Base-by-base conservation (phyloP, 768 basidiomycete genomes). In the Saitozyma podzolica region DNA sequence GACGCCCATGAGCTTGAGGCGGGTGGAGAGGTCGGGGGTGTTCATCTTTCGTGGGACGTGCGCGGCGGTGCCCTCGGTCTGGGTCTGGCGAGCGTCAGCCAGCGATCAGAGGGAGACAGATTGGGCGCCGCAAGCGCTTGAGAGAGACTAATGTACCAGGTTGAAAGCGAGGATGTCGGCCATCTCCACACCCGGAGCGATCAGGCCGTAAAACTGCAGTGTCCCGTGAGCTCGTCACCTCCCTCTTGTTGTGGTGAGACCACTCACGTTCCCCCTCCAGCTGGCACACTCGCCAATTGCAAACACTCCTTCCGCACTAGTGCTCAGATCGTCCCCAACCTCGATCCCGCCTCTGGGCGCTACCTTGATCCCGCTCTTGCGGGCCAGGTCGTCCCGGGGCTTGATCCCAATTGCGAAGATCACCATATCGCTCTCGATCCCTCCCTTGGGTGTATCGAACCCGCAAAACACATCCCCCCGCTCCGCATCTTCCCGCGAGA, bases 271-370 rank as follows among this genome's bases (percentile, higher is more conserved):
- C 2, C 83, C 84, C 56, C 70, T 62, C 87, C 87, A 90, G 53
- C 81, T 83, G 0, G 88, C 88, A 71, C 89, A 90, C 75, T 89
- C 89, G 6, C 89, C 89, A 53, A 90, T 86, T 7, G 89, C 88
- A 65, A 85, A 89, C 7, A 89, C 84, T 56, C 86, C 84, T 47
- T 83, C 70, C 0, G 82, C 84, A 9, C 83, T 86, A 0, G 88
- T 89, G 69, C 81, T 75, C 52, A 89, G 78, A 56, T 80, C 77
- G 60, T 88, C 86, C 40, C 84, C 81, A 8, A 89, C 85, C 5
- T 83, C 70, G 64, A 90, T 82, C 0, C 89, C 89, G 7, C 86
- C 85, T 17, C 81, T 81, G 0, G 78, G 54, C 50, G 81, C 74
- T 56, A 83, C 84, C 54, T 81, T 68, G 63, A 90, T 84, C 4